These are phyloP conservation scores for Yarrowia hollandica DNA, from an alignment of 805 yeast genomes.

Conservation along the genomic window DNA sequence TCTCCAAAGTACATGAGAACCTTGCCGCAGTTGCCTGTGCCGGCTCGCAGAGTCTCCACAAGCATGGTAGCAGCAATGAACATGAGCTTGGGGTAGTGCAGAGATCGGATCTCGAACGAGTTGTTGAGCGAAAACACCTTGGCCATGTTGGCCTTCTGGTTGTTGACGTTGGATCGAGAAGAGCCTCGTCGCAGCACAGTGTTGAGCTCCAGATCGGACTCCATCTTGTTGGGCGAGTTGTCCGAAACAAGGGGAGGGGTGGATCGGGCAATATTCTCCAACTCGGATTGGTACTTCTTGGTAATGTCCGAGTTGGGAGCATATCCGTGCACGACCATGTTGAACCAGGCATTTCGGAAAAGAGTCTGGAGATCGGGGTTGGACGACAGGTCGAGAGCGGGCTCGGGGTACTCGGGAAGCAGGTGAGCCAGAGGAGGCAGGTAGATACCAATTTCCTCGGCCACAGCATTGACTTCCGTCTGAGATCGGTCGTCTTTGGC, in stretches of 20 bases:
- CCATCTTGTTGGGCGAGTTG: conserved; percentile 75
- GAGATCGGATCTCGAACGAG: conserved; percentile 52
- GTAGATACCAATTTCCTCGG: conserved; percentile 66
- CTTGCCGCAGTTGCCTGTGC: conserved; percentile 79
- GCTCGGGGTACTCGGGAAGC: conserved; percentile 57
- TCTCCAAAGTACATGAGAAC: conserved; percentile 79
- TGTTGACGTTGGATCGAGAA: conserved; percentile 73
- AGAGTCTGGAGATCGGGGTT: conserved; percentile 56
- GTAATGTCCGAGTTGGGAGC: conserved; percentile 53
- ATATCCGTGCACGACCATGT: conserved; percentile 88
- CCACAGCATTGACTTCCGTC: conserved; percentile 43
- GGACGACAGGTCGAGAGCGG: conserved; percentile 45
- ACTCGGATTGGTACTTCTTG: conserved; percentile 48
- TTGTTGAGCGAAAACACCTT: conserved; percentile 50
- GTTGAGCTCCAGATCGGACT: conserved; percentile 88
- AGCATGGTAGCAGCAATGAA: conserved; percentile 80
- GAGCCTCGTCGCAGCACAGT: conserved; percentile 88
- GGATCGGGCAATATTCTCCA: conserved; percentile 74
- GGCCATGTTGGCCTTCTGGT: conserved; percentile 54
- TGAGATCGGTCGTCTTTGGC: conserved; percentile 70
- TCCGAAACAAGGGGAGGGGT: conserved; percentile 89
- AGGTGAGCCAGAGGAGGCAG: conserved; percentile 74
- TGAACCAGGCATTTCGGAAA: conserved; percentile 92
- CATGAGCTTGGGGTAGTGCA: conserved; percentile 78
- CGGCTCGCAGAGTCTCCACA: conserved; percentile 75